Evolutionary conservation across 805 yeast species (phyloP).

Genomic region (Metschnikowia shivogae): DNA sequence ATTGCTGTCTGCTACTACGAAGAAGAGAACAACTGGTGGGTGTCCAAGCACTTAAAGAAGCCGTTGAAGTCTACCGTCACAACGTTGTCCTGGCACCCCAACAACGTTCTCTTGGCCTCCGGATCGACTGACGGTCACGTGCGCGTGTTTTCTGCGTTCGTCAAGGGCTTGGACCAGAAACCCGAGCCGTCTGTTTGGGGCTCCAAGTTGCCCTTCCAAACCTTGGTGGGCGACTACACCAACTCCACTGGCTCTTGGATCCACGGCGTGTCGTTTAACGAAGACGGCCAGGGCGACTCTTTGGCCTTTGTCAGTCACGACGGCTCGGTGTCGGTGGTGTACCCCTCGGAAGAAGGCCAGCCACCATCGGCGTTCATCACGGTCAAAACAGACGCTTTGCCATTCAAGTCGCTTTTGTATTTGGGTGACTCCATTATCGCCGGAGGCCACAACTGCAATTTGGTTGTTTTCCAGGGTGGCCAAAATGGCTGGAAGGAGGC

Average conservation of each 20-base stretch:
- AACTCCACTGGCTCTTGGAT: constrained; percentile 80
- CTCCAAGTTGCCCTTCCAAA: constrained; percentile 88
- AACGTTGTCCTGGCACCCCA: constrained; percentile 88
- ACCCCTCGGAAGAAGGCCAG: constrained; percentile 62
- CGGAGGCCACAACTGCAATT: constrained; percentile 92
- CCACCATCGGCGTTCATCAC: constrained; percentile 59
- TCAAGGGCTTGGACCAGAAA: constrained; percentile 83
- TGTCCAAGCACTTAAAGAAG: constrained; percentile 92
- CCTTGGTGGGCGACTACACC: constrained; percentile 76
- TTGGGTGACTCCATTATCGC: constrained; percentile 64
- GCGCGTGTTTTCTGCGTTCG: constrained; percentile 81
- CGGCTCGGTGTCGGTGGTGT: constrained; percentile 74
- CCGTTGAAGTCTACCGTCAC: constrained; percentile 88
- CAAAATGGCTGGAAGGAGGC: constrained; percentile 60
- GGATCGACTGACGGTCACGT: constrained; percentile 95
- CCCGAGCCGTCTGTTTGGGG: constrained; percentile 90
- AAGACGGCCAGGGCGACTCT: constrained; percentile 56
- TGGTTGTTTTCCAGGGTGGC: constrained; percentile 75
- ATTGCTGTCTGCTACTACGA: constrained; percentile 96
- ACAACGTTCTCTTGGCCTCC: constrained; percentile 78
- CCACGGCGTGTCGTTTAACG: constrained; percentile 84
- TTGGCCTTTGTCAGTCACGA: constrained; percentile 85
- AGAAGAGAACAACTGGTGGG: constrained; percentile 98
- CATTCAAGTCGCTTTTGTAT: constrained; percentile 76
- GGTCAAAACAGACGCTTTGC: constrained; percentile 66